Conservation (phyloP, 192 early-diverging fungal genomes). For the Coemansia erecta region DNA sequence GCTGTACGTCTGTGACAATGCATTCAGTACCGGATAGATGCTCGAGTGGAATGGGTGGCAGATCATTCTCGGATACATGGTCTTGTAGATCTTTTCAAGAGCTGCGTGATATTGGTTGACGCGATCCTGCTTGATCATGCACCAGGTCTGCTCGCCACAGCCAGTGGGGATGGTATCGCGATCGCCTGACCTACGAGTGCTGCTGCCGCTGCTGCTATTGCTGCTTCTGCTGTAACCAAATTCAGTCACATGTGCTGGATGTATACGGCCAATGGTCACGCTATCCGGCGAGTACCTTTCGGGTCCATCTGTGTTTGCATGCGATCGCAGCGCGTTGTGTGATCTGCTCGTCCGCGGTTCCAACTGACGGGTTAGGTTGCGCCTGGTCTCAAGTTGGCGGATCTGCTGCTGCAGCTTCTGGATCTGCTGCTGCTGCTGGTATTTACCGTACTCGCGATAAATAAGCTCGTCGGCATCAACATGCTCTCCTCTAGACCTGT, state of each 20-base stretch:
- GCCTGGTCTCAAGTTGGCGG: conserved; percentile 2
- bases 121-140: conserved; percentile 1
- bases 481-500: background rate
- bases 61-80: conserved; percentile 23
- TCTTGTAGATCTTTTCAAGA: conserved; percentile 19
- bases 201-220: background rate
- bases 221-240: background rate
- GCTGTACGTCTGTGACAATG: conserved; percentile 42
- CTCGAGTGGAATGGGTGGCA: conserved; percentile 26
- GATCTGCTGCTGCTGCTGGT: conserved; percentile 9
- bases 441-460: conserved; percentile 4
- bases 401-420: conserved; percentile 12
- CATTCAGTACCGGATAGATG: conserved; percentile 38
- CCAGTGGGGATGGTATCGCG: background rate
- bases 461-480: conserved; percentile 7
- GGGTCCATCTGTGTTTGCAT: background rate
- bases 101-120: conserved; percentile 18
- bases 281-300: background rate
- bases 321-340: conserved; percentile 14
- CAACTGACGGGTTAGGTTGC: background rate
- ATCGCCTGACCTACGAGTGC: background rate
- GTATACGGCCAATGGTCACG: background rate
- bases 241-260: background rate
- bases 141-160: conserved; percentile 19
- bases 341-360: conserved; percentile 25